Conservation (phyloP, 257 asterid genomes). For the Solanum neorickii region DNA sequence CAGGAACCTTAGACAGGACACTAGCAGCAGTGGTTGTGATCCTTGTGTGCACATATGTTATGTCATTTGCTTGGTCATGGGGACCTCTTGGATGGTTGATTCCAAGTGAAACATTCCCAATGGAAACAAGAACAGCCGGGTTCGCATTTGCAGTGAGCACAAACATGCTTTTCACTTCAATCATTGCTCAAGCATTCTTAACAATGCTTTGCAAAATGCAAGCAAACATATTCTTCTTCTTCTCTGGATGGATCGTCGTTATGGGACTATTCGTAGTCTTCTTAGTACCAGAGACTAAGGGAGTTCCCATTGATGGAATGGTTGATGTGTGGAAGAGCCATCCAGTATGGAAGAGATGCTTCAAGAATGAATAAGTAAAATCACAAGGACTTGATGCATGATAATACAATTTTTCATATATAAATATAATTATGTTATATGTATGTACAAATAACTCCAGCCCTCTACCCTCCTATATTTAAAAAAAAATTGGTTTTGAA, state of each 20-base stretch:
- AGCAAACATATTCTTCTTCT: constrained; percentile 30
- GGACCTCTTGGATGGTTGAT: constrained; percentile 74
- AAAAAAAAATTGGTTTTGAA: background rate
- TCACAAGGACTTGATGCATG: background rate
- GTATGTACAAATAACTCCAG: background rate
- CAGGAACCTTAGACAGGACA: constrained; percentile 27
- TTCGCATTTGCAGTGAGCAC: constrained; percentile 63
- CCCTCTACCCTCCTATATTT: background rate
- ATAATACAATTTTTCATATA: background rate
- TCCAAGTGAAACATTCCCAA: constrained; percentile 61
- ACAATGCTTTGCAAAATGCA: constrained; percentile 28
- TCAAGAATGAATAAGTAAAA: background rate
- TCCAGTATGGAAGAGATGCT: constrained; percentile 20
- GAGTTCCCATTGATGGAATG: constrained; percentile 16
- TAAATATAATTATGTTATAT: background rate
- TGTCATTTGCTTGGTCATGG: constrained; percentile 86
- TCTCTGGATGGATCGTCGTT: constrained; percentile 17
- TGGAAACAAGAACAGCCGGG: constrained; percentile 63
- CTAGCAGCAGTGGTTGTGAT: constrained; percentile 34
- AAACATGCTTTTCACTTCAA: constrained; percentile 27
- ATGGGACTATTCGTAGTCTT: constrained; percentile 20
- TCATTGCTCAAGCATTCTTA: constrained; percentile 23
- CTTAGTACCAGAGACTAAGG: constrained; percentile 30
- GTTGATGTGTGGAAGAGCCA: constrained; percentile 24
- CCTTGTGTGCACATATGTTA: constrained; percentile 48